Percentiles rank a stretch among this genome's conserved stretches.
Evolutionary conservation across 352 stramenopile genomes (phyloP).

Genomic region (Pythium rishiriense): DNA sequence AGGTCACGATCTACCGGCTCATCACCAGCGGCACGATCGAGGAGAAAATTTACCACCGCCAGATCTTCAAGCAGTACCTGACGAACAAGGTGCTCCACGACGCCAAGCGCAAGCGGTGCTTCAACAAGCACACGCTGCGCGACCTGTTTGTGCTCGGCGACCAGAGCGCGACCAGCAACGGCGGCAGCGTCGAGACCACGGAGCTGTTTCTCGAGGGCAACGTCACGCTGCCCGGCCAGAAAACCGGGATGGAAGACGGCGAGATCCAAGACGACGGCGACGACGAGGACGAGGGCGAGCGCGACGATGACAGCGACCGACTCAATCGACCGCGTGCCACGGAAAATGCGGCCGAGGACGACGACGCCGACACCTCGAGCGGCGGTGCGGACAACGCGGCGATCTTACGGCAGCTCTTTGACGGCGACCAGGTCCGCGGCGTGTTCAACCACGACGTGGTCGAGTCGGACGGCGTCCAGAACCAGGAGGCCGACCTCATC

Average conservation of each 20-base stretch:
- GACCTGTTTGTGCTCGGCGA: constrained; percentile 95
- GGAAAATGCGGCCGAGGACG: not conserved
- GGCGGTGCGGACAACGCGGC: constrained; percentile 74
- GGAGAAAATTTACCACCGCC: constrained; percentile 99
- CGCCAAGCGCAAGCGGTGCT: constrained; percentile 95
- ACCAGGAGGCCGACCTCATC: constrained; percentile 90
- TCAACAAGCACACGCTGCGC: constrained; percentile 95
- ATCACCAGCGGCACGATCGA: constrained; percentile 98
- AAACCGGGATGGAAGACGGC: constrained; percentile 21
- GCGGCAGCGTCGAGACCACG: constrained; percentile 89
- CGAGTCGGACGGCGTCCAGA: constrained; percentile 83
- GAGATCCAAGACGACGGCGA: constrained; percentile 35
- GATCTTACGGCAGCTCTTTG: constrained; percentile 90
- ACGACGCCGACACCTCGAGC: not conserved
- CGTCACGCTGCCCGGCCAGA: constrained; percentile 59
- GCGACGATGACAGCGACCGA: constrained; percentile 18
- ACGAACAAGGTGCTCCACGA: constrained; percentile 97
- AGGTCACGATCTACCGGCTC: constrained; percentile 88
- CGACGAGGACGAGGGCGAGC: constrained; percentile 17
- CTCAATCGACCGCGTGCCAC: constrained; percentile 15
- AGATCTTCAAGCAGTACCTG: constrained; percentile 99
- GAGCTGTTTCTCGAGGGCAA: constrained; percentile 90
- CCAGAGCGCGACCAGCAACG: constrained; percentile 33
- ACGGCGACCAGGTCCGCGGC: constrained; percentile 87
- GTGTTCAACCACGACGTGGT: constrained; percentile 96